These are phyloP conservation scores for Brassica nigra DNA, from an alignment of 345 rosid species.

Conservation along the genomic window DNA sequence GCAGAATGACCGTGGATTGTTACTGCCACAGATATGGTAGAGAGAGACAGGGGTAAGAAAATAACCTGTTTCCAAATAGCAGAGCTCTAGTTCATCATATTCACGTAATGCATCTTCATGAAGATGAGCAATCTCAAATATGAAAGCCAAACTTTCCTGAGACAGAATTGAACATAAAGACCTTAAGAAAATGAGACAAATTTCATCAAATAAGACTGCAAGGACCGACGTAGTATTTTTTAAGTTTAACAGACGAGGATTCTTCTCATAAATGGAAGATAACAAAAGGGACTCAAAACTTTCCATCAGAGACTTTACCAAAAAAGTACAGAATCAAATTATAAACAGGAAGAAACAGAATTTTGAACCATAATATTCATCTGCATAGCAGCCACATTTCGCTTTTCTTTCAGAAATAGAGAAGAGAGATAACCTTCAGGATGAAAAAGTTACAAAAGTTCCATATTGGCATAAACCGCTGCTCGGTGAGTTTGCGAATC, in stretches of 20 bases:
- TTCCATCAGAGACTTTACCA: constrained; percentile 10
- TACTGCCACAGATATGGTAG: constrained; percentile 1
- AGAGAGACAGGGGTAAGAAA: constrained; percentile 15
- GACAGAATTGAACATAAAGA: constrained; percentile 31
- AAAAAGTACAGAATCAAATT: constrained; percentile 7
- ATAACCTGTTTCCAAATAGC: constrained; percentile 93
- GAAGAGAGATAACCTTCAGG: constrained; percentile 74
- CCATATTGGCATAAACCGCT: constrained; percentile 92
- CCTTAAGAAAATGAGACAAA: constrained; percentile 32
- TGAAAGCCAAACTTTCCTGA: constrained; percentile 99
- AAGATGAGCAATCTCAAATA: constrained; percentile 97
- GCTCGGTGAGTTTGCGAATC: constrained; percentile 94
- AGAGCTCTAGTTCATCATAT: constrained; percentile 93
- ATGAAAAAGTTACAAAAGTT: constrained; percentile 96
- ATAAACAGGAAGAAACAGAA: constrained; percentile 9
- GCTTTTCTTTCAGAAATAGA: constrained; percentile 1
- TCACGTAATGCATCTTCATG: constrained; percentile 95
- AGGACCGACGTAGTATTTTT: constrained; percentile 11
- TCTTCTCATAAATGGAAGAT: constrained; percentile 21
- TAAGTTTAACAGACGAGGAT: constrained; percentile 6
- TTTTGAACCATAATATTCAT: constrained; percentile 1
- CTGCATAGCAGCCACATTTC: constrained; percentile 5
- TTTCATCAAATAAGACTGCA: constrained; percentile 24
- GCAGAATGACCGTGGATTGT: background rate
- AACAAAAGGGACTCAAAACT: background rate